phyloP scores from a whole-genome alignment of 2,329 filamentous ascomycete species.

The Alternaria triticimaculans region DNA sequence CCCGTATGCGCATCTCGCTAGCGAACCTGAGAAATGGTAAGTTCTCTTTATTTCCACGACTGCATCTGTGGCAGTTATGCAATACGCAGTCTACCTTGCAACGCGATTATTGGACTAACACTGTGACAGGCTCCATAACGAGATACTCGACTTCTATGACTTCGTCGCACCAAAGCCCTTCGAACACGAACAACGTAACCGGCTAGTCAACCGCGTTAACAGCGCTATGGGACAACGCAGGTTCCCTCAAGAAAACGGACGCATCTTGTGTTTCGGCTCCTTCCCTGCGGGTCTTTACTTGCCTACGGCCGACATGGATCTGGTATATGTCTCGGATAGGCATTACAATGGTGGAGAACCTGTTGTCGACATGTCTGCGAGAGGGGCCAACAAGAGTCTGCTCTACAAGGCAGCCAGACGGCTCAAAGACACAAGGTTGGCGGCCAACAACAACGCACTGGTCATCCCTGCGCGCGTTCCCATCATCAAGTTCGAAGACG shows the following conservation, averaged over 20 bases:
- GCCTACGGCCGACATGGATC: conserved; percentile 88
- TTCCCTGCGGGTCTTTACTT: conserved; percentile 82
- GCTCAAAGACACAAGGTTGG: conserved; percentile 61
- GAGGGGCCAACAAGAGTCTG: conserved; percentile 57
- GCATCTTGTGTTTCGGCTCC: conserved; percentile 84
- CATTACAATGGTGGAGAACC: conserved; percentile 60
- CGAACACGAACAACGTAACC: conserved; percentile 76
- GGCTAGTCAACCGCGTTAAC: conserved; percentile 74
- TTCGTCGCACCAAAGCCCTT: conserved; percentile 79
- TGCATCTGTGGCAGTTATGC: background rate
- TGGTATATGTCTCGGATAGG: conserved; percentile 78
- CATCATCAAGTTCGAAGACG: conserved; percentile 88
- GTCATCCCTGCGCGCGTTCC: conserved; percentile 85
- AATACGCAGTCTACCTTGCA: background rate
- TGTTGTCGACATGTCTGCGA: conserved; percentile 41
- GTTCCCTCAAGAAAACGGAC: conserved; percentile 52
- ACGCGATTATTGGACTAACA: background rate
- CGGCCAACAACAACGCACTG: conserved; percentile 62
- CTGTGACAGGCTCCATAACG: conserved; percentile 75
- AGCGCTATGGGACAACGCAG: conserved; percentile 56
- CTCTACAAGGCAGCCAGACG: conserved; percentile 69
- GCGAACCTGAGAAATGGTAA: conserved; percentile 58
- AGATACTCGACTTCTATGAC: conserved; percentile 87
- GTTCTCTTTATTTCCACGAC: background rate
- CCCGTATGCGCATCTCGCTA: conserved; percentile 62